A percentile compares a stretch with the other conserved stretches of the same genome.
phyloP scores from a whole-genome alignment of 2,329 filamentous ascomycete species.

The Fusarium guadeloupense region DNA sequence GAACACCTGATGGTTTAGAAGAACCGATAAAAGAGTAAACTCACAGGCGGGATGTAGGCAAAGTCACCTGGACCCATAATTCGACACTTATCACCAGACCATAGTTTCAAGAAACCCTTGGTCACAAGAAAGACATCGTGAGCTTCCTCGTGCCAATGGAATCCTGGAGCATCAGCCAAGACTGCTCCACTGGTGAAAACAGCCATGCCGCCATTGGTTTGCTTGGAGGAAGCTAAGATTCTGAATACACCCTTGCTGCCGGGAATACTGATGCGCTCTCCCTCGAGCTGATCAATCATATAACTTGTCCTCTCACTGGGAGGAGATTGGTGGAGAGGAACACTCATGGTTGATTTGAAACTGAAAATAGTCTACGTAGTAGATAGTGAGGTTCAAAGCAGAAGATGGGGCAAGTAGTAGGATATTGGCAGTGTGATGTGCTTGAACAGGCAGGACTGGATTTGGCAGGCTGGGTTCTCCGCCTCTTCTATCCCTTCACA shows the following conservation, averaged over 20 bases:
- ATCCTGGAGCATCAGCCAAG: constrained; percentile 58
- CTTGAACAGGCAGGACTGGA: too few species aligned
- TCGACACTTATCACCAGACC: constrained; percentile 65
- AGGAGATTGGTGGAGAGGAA: constrained; percentile 47
- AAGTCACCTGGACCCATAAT: constrained; percentile 65
- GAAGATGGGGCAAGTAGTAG: too few species aligned
- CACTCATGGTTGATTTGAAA: constrained; percentile 47
- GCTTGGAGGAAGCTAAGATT: constrained; percentile 60
- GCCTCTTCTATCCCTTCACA: too few species aligned
- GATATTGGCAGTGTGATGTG: too few species aligned
- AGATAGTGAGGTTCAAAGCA: too few species aligned
- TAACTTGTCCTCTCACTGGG: constrained; percentile 53
- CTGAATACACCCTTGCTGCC: constrained; percentile 62
- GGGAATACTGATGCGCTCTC: constrained; percentile 61
- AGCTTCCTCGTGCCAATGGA: constrained; percentile 65
- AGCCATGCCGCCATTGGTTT: constrained; percentile 60
- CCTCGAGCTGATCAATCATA: constrained; percentile 59
- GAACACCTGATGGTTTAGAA: too few species aligned
- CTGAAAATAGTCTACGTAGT: too few species aligned
- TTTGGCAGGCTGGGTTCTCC: too few species aligned
- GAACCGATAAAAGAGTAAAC: too few species aligned
- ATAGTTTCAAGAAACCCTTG: constrained; percentile 65
- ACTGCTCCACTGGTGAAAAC: constrained; percentile 61
- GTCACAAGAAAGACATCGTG: constrained; percentile 67
- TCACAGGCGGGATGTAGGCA: constrained; percentile 65